Base-by-base conservation (phyloP, 805 yeast species). In the Komagataella pastoris region DNA sequence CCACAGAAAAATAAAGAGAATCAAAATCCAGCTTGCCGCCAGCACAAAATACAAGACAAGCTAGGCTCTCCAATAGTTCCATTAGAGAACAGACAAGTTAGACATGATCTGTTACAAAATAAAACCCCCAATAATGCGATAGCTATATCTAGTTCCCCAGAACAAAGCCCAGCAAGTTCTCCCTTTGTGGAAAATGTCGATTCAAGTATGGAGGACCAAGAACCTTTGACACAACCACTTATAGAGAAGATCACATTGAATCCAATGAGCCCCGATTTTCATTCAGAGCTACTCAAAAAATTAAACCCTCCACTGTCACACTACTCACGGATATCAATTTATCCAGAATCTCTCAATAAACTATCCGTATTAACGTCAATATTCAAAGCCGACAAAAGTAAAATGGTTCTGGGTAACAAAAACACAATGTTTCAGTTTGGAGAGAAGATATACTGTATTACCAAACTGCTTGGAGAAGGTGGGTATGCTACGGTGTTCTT, bases 401-500 rank as follows among this genome's bases (percentile, higher is more conserved):
- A 12, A 14, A 46, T 14, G 24, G 40, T 47, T 19, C 2, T 62
- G 58, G 71, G 71, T 0, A 59, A 59, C 43, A 61, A 57, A 24
- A 61, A 66, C 43, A 68, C 80, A 0, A 69, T 78, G 54, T 56
- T 79, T 12, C 75, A 75, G 52, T 70, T 71, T 52, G 65, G 62
- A 30, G 70, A 68, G 24, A 74, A 71, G 45, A 65, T 74, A 3
- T 75, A 64, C 55, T 76, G 79, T 53, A 63, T 83, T 51, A 70
- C 74, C 24, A 67, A 70, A 49, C 77, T 79, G 58, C 65, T 89
- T 10, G 96, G 96, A 0, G 76, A 75, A 58, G 95, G 95, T n/a
- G 93, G 90, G 0, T 83, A 72, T 66, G 95, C 90, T 0, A 73
- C 79, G 1, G 95, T 88, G 0, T 88, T 80, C 61, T 67, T 88